Base-by-base conservation (phyloP, 2,329 filamentous ascomycete genomes). In the Fusarium ambrosium region DNA sequence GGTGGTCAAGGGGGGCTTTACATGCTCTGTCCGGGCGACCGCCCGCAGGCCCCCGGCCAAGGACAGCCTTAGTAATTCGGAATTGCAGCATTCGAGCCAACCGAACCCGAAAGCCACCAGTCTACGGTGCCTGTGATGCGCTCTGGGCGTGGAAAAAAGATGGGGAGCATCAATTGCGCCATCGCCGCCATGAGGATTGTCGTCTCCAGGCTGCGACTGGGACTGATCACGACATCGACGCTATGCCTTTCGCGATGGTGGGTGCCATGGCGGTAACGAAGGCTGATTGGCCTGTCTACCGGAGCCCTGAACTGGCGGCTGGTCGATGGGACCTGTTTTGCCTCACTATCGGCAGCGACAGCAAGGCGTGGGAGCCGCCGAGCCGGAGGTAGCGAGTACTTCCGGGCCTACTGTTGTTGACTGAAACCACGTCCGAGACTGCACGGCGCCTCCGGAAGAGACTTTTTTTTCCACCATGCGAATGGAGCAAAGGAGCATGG, bases 191-290 rank as follows among this genome's bases (percentile, higher is more conserved):
- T 77, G 66, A 79, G 76, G 71, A 78, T 73, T 75, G 75, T 76
- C 72, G 71, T 74, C 74, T 78, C 65, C 67, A 70, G 76, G 79
- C 78, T 79, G 77, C 71, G 79, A 80, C 78, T 80, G 79, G 80
- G 80, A 83, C 77, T 80, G 83, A 87, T 87, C 86, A 87, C 86
- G 86, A 87, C 86, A 87, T 87, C 85, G 82, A 83, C 85, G 85
- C 86, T 86, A 87, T 83, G 72, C 81, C 85, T 85, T 85, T 86
- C 85, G 84, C 84, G 84, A 86, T 83, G 80, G 76, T 78, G 72
- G 67, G 61, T 69, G 68, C 74, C 70, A 68, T 66, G 69, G 36
- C 68, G 69, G 65, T 39, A 66, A 65, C 72, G 73, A 62, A 66
- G 67, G 61, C 70, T 84, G 81, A 85, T 85, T 86, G 84, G 83